These are phyloP conservation scores for Trichoderma simmonsii DNA, from an alignment of 2,329 filamentous ascomycete species.

Conservation along the genomic window DNA sequence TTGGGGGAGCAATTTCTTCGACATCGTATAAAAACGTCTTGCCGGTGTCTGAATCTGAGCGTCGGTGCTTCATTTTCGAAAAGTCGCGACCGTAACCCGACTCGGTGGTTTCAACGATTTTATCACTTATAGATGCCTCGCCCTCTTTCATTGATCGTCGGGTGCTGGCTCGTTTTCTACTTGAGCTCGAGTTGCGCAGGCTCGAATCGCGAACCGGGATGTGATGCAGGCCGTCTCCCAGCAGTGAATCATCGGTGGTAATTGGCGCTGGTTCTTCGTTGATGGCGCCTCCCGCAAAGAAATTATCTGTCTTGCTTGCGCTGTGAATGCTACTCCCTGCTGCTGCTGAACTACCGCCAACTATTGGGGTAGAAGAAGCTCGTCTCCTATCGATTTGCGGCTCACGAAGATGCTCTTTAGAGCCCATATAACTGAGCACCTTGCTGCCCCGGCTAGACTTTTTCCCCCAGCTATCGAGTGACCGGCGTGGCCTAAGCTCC, in stretches of 20 bases:
- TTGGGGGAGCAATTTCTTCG: conserved; percentile 23
- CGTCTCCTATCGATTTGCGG: conserved; percentile 62
- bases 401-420: conserved; percentile 62
- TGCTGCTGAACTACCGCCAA: conserved; percentile 36
- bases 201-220: conserved; percentile 70
- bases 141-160: conserved; percentile 49
- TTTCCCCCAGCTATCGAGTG: conserved; percentile 61
- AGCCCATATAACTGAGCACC: conserved; percentile 71
- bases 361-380: conserved; percentile 28
- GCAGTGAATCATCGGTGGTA: conserved; percentile 24
- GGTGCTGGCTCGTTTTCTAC: conserved; percentile 51
- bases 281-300: conserved; percentile 52
- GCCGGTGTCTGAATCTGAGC: conserved; percentile 14
- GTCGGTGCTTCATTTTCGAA: conserved; percentile 22
- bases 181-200: conserved; percentile 54
- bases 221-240: conserved; percentile 42
- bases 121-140: conserved; percentile 36
- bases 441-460: conserved; percentile 52
- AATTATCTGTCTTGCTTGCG: conserved; percentile 42
- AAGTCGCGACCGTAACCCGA: conserved; percentile 23
- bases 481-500: conserved; percentile 52
- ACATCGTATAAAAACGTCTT: conserved; percentile 16
- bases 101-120: conserved; percentile 45
- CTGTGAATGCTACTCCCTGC: conserved; percentile 34
- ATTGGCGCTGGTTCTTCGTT: conserved; percentile 48